Evolutionary conservation across 164 flowering plant species (phyloP), one percentile per base, ranked within the genome.

Genomic region (Chloranthus sessilifolius): DNA sequence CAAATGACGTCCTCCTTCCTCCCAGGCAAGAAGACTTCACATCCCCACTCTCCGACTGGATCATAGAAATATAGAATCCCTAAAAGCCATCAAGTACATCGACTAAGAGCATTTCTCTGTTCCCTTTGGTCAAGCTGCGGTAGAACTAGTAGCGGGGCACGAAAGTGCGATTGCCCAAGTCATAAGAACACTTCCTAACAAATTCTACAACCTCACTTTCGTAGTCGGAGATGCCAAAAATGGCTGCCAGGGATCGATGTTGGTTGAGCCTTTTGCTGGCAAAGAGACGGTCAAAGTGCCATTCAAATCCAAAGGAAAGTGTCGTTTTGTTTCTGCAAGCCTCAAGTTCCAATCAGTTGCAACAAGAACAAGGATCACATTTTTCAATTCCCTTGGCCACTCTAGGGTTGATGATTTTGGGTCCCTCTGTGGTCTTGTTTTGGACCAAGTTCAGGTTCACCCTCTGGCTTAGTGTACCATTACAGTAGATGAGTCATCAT

Each of bases 131-230:
- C 27, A 1, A 4, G 53, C 53, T 19, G 53, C 53, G 21, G 42
- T 50, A 4, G 53, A 50, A 41, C 42, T 50, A 2, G 42, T 50
- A 10, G 53, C 53, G 16, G 53, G 53, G 8, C 33, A 16, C 14
- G 53, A 50, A 33, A 50, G 53, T 12, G 53, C 42, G 4, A 50
- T 50, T 23, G 53, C 53, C 38, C 53, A 50, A 34, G 28, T 50
- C 17, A 17, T 50, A 28, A 35, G 53, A 50, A 50, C 53, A 35
- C 14, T 50, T 12, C 53, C 53, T n/a, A 35, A 35, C 27, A 50
- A 50, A 22, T 14, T 50, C 17, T 50, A 50, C 53, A 50, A 33
- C 25, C 16, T 50, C 4, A 50, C 26, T 1, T 50, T 50, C 53
- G 21, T 29, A 35, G 53, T 50, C 21, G 53, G 53, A 12, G 53